These are phyloP conservation scores for Bolboschoenus planiculmis DNA, from an alignment of 176 grass and related monocot species.

Conservation along the genomic window DNA sequence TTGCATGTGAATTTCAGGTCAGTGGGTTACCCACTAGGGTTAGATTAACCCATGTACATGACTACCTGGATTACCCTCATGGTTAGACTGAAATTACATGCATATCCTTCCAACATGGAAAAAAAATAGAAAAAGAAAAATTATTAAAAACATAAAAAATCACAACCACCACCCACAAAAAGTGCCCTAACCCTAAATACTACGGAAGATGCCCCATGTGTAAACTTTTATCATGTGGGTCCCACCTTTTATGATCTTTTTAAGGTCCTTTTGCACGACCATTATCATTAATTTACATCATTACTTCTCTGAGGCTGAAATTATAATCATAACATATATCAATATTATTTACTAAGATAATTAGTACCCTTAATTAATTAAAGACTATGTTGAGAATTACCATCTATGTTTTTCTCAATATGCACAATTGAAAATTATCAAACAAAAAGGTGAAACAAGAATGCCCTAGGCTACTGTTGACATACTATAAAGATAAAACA, in stretches of 20 bases:
- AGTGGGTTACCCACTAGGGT: conserved; percentile 30
- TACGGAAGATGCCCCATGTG: conserved; percentile 19
- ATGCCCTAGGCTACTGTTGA: not conserved
- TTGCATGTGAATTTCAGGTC: conserved; percentile 30
- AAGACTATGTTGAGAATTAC: not conserved
- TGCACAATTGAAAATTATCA: not conserved
- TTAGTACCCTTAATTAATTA: conserved; percentile 7
- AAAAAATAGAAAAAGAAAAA: conserved; percentile 2
- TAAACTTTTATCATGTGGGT: conserved; percentile 33
- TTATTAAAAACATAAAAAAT: conserved; percentile 28
- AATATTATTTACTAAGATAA: not conserved
- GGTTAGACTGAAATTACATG: conserved; percentile 25
- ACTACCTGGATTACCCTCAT: conserved; percentile 22
- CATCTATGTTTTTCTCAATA: not conserved
- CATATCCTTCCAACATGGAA: not conserved
- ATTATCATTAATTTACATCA: conserved; percentile 46
- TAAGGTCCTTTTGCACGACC: conserved; percentile 34
- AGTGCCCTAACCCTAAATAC: conserved; percentile 26
- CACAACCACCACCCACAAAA: conserved; percentile 44
- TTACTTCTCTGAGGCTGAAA: conserved; percentile 10
- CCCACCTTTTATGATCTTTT: conserved; percentile 31
- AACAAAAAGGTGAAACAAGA: not conserved
- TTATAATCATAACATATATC: conserved; percentile 27
- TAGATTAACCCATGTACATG: conserved; percentile 33
- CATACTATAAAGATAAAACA: not conserved